Evolutionary conservation across 2,329 filamentous ascomycete genomes (phyloP).

Genomic region (Penicillium capsulatum): DNA sequence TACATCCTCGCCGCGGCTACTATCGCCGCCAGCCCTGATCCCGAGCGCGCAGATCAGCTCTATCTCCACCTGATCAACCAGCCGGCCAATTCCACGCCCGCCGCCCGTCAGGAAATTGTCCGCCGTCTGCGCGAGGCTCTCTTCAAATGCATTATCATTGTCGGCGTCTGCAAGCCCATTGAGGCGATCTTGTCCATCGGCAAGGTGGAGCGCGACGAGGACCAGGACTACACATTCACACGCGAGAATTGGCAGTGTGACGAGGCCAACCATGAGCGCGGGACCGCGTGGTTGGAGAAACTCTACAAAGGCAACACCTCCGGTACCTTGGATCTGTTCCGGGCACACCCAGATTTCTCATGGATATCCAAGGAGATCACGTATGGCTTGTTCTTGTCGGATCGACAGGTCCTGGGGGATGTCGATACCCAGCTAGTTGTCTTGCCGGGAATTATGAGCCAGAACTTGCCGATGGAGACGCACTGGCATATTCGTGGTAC

Average conservation of each 20-base stretch:
- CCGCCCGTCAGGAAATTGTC: slow-evolving; percentile 32
- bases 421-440: slow-evolving; percentile 46
- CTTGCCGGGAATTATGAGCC: slow-evolving; percentile 44
- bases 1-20: slow-evolving; percentile 40
- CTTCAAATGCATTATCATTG: slow-evolving; percentile 55
- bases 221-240: slow-evolving; percentile 54
- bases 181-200: slow-evolving; percentile 57
- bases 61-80: slow-evolving; percentile 54
- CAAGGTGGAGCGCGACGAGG: slow-evolving; percentile 51
- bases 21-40: slow-evolving; percentile 51
- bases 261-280: slow-evolving; percentile 51
- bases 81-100: slow-evolving; percentile 39
- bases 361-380: slow-evolving; percentile 70
- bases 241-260: slow-evolving; percentile 58
- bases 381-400: slow-evolving; percentile 56
- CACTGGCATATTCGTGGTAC: slow-evolving; percentile 47
- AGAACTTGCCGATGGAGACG: slow-evolving; percentile 40
- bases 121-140: slow-evolving; percentile 52
- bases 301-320: slow-evolving; percentile 52
- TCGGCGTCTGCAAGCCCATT: slow-evolving; percentile 61
- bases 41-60: slow-evolving; percentile 50
- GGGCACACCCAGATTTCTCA: slow-evolving; percentile 51
- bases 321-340: slow-evolving; percentile 31
- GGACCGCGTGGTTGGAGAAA: slow-evolving; percentile 53
- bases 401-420: slow-evolving; percentile 39